Evolutionary conservation across 768 basidiomycete species (phyloP), one percentile per base, ranked within the genome.

Genomic region (Lentinula boryana): DNA sequence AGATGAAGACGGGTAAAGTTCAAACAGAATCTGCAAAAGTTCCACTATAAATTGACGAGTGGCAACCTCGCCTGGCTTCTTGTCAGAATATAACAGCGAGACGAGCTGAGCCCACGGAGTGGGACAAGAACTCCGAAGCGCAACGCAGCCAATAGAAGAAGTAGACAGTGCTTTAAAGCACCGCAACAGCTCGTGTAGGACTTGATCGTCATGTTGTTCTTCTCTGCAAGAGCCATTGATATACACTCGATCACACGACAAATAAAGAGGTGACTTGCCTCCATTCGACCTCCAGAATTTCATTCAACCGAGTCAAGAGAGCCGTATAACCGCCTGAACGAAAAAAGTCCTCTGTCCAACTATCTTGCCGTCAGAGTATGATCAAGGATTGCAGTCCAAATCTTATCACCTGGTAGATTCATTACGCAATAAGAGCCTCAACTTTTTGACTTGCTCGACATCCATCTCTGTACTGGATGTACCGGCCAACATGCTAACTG

Each of bases 201-300:
- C 80, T 70, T 97, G 88, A 69, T 98, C 97, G 68, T 97, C 97
- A 65, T 97, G 96, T 68, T 98, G 96, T 69, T 99, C 97, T 71
- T 98, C 96, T 64, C 95, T 95, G 67, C n/a, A 64, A 40, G n/a
- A 53, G 36, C 10, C 3, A 12, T 33, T 10, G 27, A 46, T 38
- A 27, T 7, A 4, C 15, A 15, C 18, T n/a, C 4, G 49, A 7
- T 32, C 18, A 43, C 1, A 18, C 9, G 21, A 16, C 43, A 43
- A 41, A 32, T 18, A 38, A 27, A 44, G 15, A 15, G 55, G 12
- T 38, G 32, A 56, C 15, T 56, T 65, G 92, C 93, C 96, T 87
- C 97, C 97, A 99, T 73, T 99, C 97, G 38, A 98, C 85, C 66
- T 95, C 91, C 1, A 99, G 80, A 16, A 98, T 81, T 72, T 99